phyloP scores from a whole-genome alignment of 306 rosid species.

The Vigna unguiculata region DNA sequence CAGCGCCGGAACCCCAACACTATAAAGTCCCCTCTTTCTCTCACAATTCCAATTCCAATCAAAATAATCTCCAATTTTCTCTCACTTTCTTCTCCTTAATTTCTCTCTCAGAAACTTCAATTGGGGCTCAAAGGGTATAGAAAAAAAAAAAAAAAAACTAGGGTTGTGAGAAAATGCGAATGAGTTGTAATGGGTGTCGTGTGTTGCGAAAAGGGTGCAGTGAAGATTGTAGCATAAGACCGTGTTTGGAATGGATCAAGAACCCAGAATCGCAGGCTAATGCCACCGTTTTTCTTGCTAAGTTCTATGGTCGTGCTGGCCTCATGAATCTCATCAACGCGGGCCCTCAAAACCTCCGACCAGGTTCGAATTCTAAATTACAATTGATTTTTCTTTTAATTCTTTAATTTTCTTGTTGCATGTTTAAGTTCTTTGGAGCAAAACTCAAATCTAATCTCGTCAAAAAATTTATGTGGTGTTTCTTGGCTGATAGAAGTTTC shows the following conservation, averaged over 20 bases:
- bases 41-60: neutral
- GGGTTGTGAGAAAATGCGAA: constrained; percentile 66
- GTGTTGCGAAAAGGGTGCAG: constrained; percentile 91
- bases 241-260: constrained; percentile 91
- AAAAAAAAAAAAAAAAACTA: too few species aligned
- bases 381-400: neutral
- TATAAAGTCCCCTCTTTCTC: constrained; percentile 37
- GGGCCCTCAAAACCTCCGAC: constrained; percentile 82
- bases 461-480: neutral
- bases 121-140: neutral
- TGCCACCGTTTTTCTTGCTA: constrained; percentile 93
- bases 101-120: neutral
- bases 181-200: constrained; percentile 96
- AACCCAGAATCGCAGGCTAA: constrained; percentile 85
- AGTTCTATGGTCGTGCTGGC: constrained; percentile 98
- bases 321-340: constrained; percentile 94
- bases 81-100: neutral
- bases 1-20: constrained; percentile 49
- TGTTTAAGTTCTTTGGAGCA: neutral
- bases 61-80: neutral
- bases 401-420: neutral
- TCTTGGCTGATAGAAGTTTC: neutral
- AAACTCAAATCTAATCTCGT: neutral
- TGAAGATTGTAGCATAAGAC: constrained; percentile 87
- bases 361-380: constrained; percentile 47